phyloP scores from a whole-genome alignment of 2,329 filamentous ascomycete species.

The Paecilomyces variotii region DNA sequence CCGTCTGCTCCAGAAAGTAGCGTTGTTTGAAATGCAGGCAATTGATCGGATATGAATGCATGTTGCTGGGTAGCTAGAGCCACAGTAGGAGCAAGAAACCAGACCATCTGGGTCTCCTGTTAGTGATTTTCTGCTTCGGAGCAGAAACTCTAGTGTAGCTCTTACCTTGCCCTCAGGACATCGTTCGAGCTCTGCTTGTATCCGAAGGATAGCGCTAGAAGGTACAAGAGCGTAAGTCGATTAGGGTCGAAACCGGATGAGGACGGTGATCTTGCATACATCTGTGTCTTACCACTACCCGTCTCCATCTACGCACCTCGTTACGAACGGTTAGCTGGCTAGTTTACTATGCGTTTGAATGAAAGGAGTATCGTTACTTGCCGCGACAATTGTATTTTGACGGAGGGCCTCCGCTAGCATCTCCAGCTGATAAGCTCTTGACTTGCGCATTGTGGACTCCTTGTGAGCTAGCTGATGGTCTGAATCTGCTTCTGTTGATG shows the following conservation, averaged over 20 bases:
- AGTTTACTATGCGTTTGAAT: background rate
- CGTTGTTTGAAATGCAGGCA: conserved; percentile 50
- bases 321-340: background rate
- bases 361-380: conserved; percentile 25
- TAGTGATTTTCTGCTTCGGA: background rate
- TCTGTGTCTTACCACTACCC: conserved; percentile 68
- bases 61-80: conserved; percentile 60
- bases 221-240: background rate
- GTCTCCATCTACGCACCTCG: conserved; percentile 61
- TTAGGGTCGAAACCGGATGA: background rate
- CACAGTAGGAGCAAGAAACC: conserved; percentile 67
- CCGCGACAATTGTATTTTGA: conserved; percentile 63
- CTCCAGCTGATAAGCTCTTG: conserved; percentile 62
- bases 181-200: conserved; percentile 55
- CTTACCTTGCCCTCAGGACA: conserved; percentile 47
- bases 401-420: conserved; percentile 65
- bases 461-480: background rate
- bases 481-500: background rate
- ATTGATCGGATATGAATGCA: conserved; percentile 51
- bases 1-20: conserved; percentile 61
- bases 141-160: conserved; percentile 7
- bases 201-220: conserved; percentile 58
- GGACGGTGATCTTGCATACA: conserved; percentile 45
- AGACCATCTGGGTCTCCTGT: conserved; percentile 40
- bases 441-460: conserved; percentile 4